Percentiles rank a stretch among this genome's conserved stretches.
phyloP scores from a whole-genome alignment of 1,139 yeast species.

The Magnusiomyces fungicola region DNA sequence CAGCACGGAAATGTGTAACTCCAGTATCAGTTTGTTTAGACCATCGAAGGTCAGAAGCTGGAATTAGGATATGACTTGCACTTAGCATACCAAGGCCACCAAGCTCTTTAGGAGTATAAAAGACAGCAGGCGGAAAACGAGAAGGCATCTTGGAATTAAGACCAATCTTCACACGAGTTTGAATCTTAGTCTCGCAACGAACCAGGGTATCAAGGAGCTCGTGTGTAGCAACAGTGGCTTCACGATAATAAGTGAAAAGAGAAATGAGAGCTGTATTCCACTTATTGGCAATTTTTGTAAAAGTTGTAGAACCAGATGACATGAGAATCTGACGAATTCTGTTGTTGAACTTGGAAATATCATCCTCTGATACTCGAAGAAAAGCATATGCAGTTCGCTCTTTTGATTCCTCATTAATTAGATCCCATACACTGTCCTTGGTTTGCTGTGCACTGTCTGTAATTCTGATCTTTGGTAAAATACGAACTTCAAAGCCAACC shows the following conservation, averaged over 20 bases:
- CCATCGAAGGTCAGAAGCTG: conserved; percentile 88
- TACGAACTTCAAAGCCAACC: conserved; percentile 93
- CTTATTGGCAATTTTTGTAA: conserved; percentile 87
- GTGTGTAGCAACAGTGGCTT: conserved; percentile 84
- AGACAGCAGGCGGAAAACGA: conserved; percentile 97
- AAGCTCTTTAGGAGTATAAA: conserved; percentile 92
- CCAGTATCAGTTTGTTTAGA: conserved; percentile 93
- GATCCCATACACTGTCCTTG: conserved; percentile 88
- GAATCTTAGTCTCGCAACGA: conserved; percentile 87
- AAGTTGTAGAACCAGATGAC: conserved; percentile 95
- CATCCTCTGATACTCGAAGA: conserved; percentile 74
- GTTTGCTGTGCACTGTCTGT: conserved; percentile 34
- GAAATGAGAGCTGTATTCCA: conserved; percentile 95
- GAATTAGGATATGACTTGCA: conserved; percentile 92
- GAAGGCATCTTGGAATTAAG: conserved; percentile 98
- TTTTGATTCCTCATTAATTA: conserved; percentile 60
- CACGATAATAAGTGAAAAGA: conserved; percentile 82
- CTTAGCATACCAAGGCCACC: conserved; percentile 98
- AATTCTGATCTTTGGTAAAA: conserved; percentile 63
- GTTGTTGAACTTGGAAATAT: conserved; percentile 72
- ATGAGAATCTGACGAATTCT: conserved; percentile 83
- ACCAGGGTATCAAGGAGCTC: conserved; percentile 73
- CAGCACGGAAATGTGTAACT: conserved; percentile 88
- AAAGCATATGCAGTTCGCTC: conserved; percentile 89
- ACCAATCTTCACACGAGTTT: conserved; percentile 90